phyloP scores from a whole-genome alignment of 495 filamentous ascomycete species.

The Penicillium taxi region DNA sequence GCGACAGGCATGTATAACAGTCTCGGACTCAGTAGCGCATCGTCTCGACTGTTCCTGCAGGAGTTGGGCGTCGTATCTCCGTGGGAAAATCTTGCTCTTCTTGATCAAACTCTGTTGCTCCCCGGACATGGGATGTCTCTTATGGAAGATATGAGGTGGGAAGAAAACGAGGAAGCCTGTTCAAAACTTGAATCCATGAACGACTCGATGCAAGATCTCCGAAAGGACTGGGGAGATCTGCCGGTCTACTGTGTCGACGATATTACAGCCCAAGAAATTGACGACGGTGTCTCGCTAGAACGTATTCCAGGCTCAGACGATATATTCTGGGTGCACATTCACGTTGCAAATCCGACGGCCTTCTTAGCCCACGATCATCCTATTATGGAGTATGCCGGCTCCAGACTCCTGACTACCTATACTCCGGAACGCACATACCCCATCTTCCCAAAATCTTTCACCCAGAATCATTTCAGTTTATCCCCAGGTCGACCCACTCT shows the following conservation, averaged over 20 bases:
- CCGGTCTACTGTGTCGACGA: conserved; percentile 82
- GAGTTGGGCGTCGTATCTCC: conserved; percentile 77
- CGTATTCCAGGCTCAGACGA: conserved; percentile 45
- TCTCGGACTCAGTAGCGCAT: conserved; percentile 43
- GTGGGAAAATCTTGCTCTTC: conserved; percentile 67
- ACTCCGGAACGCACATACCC: conserved; percentile 60
- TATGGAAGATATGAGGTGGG: conserved; percentile 26
- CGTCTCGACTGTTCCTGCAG: conserved; percentile 66
- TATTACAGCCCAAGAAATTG: conserved; percentile 63
- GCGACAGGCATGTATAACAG: conserved; percentile 61
- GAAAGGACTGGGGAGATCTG: conserved; percentile 62
- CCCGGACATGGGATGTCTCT: conserved; percentile 42
- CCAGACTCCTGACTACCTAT: conserved; percentile 61
- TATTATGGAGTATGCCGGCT: conserved; percentile 56
- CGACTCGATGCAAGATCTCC: conserved; percentile 48
- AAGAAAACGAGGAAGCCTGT: conserved; percentile 21
- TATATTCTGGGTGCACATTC: conserved; percentile 74
- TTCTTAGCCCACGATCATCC: conserved; percentile 52
- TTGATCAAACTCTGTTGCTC: conserved; percentile 54
- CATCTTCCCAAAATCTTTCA: conserved; percentile 60
- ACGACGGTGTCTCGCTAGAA: conserved; percentile 83
- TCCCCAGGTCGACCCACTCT: conserved; percentile 57
- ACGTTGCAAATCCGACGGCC: conserved; percentile 92
- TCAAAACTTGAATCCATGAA: conserved; percentile 23
- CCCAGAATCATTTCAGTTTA: conserved; percentile 61